Percentiles rank a stretch among this genome's conserved stretches.
Conservation (phyloP, 192 early-diverging fungal species). For the Helicostylum pulchrum region DNA sequence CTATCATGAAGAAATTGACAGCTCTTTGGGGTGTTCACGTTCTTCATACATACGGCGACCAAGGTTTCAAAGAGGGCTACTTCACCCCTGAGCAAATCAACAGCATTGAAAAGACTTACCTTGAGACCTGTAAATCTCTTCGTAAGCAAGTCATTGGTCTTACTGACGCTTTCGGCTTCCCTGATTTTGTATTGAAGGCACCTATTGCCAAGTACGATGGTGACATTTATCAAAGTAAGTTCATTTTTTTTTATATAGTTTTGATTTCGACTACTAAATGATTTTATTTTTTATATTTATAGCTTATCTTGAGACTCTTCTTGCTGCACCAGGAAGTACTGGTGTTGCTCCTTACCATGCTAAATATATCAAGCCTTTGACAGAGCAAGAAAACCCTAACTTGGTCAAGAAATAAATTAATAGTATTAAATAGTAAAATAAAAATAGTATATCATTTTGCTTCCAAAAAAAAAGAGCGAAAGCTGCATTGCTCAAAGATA, state of each 20-base stretch:
- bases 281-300: not conserved
- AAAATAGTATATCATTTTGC: no score
- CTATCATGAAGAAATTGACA: conserved; percentile 41
- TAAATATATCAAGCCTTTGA: conserved; percentile 43
- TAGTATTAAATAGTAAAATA: no score
- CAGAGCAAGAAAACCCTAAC: conserved; percentile 19
- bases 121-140: conserved; percentile 24
- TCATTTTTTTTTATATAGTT: not conserved
- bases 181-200: conserved; percentile 56
- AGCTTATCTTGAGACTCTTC: conserved; percentile 38
- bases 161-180: conserved; percentile 51
- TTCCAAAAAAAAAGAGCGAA: no score
- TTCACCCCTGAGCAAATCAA: conserved; percentile 43
- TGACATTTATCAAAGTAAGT: conserved; percentile 44
- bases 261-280: not conserved
- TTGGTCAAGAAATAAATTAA: no score
- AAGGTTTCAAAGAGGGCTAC: conserved; percentile 51
- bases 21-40: conserved; percentile 44
- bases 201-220: conserved; percentile 60
- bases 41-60: conserved; percentile 38
- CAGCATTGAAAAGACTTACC: conserved; percentile 34
- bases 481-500: no score
- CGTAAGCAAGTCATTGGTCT: conserved; percentile 50
- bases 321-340: conserved; percentile 35
- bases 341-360: conserved; percentile 37